Percentiles rank a stretch among this genome's conserved stretches.
Evolutionary conservation across 169 alveolate genomes (phyloP).

Genomic region (Miamiensis avidus): DNA sequence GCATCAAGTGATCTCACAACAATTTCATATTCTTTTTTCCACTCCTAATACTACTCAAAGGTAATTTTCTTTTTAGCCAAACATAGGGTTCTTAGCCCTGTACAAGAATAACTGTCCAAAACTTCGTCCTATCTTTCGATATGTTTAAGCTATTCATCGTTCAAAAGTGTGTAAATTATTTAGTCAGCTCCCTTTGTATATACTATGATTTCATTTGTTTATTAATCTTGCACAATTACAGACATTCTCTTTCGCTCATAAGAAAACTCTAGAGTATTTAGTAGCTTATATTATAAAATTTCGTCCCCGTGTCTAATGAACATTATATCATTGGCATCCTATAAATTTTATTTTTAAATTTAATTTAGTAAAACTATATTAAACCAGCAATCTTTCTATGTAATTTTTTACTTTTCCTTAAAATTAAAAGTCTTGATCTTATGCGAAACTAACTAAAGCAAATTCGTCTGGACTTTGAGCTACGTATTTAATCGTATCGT

Average conservation of each 20-base stretch:
- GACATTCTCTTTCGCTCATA: constrained; percentile 94
- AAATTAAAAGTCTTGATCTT: constrained; percentile 66
- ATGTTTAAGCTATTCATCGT: neutral
- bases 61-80: constrained; percentile 70
- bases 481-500: constrained; percentile 48
- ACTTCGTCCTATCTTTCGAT: constrained; percentile 62
- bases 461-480: constrained; percentile 92
- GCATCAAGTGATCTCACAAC: constrained; percentile 47
- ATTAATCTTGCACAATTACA: constrained; percentile 81
- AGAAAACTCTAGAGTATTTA: constrained; percentile 91
- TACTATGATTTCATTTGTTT: constrained; percentile 53
- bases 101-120: constrained; percentile 82
- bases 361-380: too few species aligned
- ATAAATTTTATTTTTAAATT: neutral
- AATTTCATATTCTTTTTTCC: constrained; percentile 51
- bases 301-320: neutral
- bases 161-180: neutral
- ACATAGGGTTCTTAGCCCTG: constrained; percentile 84
- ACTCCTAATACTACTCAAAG: constrained; percentile 58
- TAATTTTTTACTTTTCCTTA: constrained; percentile 44
- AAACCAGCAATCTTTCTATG: neutral
- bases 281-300: constrained; percentile 54
- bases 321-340: neutral
- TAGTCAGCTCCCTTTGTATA: constrained; percentile 72
- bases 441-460: constrained; percentile 83